Percentiles rank a stretch among this genome's conserved stretches.
Evolutionary conservation across 2,329 filamentous ascomycete genomes (phyloP).

Genomic region (Blastomyces silverae): DNA sequence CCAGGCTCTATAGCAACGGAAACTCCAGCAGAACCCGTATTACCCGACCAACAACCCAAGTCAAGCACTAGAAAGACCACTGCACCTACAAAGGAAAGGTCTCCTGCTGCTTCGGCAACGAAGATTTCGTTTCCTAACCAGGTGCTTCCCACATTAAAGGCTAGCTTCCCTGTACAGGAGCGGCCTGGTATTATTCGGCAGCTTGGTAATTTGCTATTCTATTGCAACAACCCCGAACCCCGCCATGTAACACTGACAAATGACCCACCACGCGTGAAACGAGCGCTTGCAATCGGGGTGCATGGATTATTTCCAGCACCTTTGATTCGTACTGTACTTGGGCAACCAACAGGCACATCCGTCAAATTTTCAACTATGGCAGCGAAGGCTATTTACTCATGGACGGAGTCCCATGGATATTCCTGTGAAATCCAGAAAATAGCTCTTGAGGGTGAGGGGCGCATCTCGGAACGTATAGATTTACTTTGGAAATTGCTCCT

Average conservation of each 20-base stretch:
- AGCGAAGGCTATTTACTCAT: slow-evolving; percentile 73
- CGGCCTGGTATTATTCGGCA: slow-evolving; percentile 60
- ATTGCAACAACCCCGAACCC: slow-evolving; percentile 51
- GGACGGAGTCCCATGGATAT: slow-evolving; percentile 68
- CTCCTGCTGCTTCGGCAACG: neutral
- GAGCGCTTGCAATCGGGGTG: slow-evolving; percentile 85
- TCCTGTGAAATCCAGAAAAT: slow-evolving; percentile 85
- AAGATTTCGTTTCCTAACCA: slow-evolving; percentile 39
- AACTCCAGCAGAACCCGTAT: slow-evolving; percentile 21
- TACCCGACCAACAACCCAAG: slow-evolving; percentile 19
- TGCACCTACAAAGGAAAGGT: slow-evolving; percentile 7
- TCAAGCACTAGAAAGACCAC: slow-evolving; percentile 30
- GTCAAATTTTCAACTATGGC: slow-evolving; percentile 85
- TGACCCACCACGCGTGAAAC: slow-evolving; percentile 66
- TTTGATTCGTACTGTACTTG: slow-evolving; percentile 80
- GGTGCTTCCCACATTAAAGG: slow-evolving; percentile 44
- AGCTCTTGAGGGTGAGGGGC: slow-evolving; percentile 88
- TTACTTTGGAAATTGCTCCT: slow-evolving; percentile 89
- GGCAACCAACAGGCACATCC: slow-evolving; percentile 91
- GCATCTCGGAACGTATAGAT: slow-evolving; percentile 80
- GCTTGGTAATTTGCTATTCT: slow-evolving; percentile 41
- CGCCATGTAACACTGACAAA: slow-evolving; percentile 67
- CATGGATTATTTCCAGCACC: slow-evolving; percentile 90
- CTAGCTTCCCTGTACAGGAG: slow-evolving; percentile 41
- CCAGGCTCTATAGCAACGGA: slow-evolving; percentile 21